These are phyloP conservation scores for Candida cerambycidarum DNA, from an alignment of 805 yeast genomes.

Conservation along the genomic window DNA sequence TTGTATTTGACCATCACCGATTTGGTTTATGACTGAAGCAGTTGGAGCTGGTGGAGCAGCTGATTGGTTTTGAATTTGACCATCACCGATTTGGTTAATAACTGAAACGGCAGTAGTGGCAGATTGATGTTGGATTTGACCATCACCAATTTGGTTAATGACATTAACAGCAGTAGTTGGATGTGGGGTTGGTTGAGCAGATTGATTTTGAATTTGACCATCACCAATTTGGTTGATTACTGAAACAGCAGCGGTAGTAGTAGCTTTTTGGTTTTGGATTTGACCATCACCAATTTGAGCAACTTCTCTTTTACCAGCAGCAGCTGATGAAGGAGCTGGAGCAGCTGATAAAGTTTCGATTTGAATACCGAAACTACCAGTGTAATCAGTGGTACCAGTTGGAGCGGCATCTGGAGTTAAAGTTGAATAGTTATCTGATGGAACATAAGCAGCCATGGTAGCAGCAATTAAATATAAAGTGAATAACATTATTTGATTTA, in stretches of 20 bases:
- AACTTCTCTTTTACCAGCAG: slow-evolving; percentile 36
- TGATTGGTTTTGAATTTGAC: slow-evolving; percentile 49
- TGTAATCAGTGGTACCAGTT: slow-evolving; percentile 49
- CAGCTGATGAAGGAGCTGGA: slow-evolving; percentile 35
- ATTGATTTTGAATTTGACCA: slow-evolving; percentile 48
- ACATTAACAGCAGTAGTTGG: slow-evolving; percentile 35
- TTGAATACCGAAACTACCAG: slow-evolving; percentile 65
- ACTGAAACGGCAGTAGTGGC: slow-evolving; percentile 26
- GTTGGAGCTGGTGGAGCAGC: slow-evolving; percentile 14
- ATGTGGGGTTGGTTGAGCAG: no score
- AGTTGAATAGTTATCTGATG: slow-evolving; percentile 69
- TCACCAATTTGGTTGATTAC: slow-evolving; percentile 44
- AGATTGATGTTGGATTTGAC: slow-evolving; percentile 54
- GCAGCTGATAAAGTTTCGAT: slow-evolving; percentile 48
- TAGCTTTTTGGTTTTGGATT: slow-evolving; percentile 53
- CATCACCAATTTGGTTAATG: slow-evolving; percentile 35
- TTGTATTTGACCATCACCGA: slow-evolving; percentile 44
- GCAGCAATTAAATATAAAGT: slow-evolving; percentile 13
- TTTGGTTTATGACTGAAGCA: slow-evolving; percentile 32
- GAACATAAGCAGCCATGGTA: slow-evolving; percentile 61
- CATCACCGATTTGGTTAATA: slow-evolving; percentile 42
- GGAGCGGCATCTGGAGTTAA: slow-evolving; percentile 61
- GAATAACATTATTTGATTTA: slow-evolving; percentile 10
- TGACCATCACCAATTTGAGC: slow-evolving; percentile 32
- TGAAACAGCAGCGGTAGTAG: slow-evolving; percentile 24